Evolutionary conservation across 1,284 basidiomycete genomes (phyloP).

Genomic region (Ganoderma lingzhi): DNA sequence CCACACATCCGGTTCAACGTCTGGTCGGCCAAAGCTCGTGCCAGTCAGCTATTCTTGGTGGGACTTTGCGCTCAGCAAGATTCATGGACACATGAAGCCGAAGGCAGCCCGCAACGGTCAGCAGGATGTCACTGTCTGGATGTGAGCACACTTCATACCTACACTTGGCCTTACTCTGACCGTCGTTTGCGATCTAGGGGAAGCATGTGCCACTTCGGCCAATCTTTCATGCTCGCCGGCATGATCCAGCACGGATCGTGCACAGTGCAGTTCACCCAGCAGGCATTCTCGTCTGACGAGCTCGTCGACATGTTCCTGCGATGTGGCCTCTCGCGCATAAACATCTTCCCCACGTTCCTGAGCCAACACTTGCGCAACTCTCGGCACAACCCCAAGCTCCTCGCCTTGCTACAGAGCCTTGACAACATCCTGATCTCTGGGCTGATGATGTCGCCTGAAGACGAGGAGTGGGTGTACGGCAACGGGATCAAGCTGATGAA

Average conservation of each 20-base stretch:
- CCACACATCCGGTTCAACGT: conserved; percentile 80
- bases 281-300: conserved; percentile 72
- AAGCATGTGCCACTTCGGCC: conserved; percentile 44
- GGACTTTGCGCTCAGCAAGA: conserved; percentile 39
- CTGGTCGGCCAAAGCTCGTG: conserved; percentile 76
- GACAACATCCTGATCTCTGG: conserved; percentile 71
- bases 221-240: conserved; percentile 50
- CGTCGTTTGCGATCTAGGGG: conserved; percentile 35
- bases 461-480: conserved; percentile 68
- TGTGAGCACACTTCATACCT: conserved; percentile 35
- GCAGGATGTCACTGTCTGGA: conserved; percentile 63
- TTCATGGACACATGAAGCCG: conserved; percentile 33
- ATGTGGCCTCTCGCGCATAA: conserved; percentile 73
- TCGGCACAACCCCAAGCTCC: conserved; percentile 65
- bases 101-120: conserved; percentile 37
- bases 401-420: conserved; percentile 60
- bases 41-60: conserved; percentile 61
- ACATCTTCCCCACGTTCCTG: conserved; percentile 75
- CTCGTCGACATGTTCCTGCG: conserved; percentile 72
- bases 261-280: conserved; percentile 70
- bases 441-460: conserved; percentile 65
- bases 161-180: conserved; percentile 16
- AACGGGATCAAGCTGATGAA: conserved; percentile 69
- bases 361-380: conserved; percentile 67
- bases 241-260: conserved; percentile 74